Evolutionary conservation across 2,329 filamentous ascomycete species (phyloP), one percentile per base, ranked within the genome.

Genomic region (Dactylellina leptospora): DNA sequence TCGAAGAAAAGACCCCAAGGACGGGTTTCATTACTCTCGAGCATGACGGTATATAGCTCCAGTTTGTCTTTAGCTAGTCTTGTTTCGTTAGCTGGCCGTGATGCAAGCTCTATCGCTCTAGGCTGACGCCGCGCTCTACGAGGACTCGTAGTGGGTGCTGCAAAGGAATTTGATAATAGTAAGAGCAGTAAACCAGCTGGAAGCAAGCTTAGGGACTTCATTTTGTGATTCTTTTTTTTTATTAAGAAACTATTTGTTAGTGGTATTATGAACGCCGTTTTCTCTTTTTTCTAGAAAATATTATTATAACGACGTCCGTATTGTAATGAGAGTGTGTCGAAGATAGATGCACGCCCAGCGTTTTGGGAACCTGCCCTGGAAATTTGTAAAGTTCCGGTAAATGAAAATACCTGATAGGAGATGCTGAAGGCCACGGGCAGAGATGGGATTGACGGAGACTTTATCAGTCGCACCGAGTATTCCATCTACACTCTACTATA

Each of bases 1-100:
- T 22, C 36, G 16, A 77, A 58, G 47, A 77, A 33, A 2, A 74
- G 48, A 13, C 74, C 53, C 30, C 76, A 74, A 1, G 55, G 33
- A 9, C 72, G 71, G 2, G 72, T 71, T 44, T 77, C 75, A 4
- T 66, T 54, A n/a, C 74, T 40, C 47, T 74, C 50, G 10, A 76
- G 42, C 18, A 77, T 47, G n/a, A 75, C 66, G 44, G 63, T 71
- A 47, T 74, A 77, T 28, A 44, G 30, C n/a, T 59, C 38, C 11
- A 59, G 38, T 11, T 53, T 53, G 13, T 53, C 48, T 16, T 36
- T 53, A 2, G 48, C n/a, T 8, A 10, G 6, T 16, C 22, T 23
- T 25, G 48, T 53, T 4, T 8, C 9, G 22, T 55, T 55, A 6
- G 18, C 33, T n/a, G 33, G 20, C 13, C 28, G 11, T 2, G 33